Conservation (phyloP, 495 filamentous ascomycete species). For the Aspergillus olivimuriae region DNA sequence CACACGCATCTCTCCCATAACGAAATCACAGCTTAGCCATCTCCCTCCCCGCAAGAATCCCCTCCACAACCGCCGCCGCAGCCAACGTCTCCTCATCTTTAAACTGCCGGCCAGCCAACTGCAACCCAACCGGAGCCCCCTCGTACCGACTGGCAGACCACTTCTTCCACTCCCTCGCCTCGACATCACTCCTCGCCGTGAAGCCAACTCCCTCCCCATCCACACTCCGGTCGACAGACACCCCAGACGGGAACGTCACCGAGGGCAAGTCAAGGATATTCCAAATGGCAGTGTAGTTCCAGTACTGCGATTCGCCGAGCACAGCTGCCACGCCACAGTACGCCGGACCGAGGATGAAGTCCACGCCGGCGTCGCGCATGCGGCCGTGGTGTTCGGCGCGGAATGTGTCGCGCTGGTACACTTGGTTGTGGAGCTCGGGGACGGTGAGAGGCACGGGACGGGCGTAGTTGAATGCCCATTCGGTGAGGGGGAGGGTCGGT, state of each 20-base stretch:
- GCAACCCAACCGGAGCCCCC: constrained; percentile 44
- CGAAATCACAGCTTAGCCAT: constrained; percentile 8
- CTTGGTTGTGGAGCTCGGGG: constrained; percentile 38
- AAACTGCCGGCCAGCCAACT: constrained; percentile 43
- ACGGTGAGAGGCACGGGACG: constrained; percentile 33
- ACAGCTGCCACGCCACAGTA: constrained; percentile 53
- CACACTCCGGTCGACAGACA: constrained; percentile 36
- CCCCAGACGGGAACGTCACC: constrained; percentile 47
- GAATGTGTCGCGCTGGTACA: constrained; percentile 49
- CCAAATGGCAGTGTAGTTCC: constrained; percentile 69
- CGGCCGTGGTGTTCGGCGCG: constrained; percentile 49
- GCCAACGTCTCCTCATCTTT: constrained; percentile 38
- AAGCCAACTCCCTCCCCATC: constrained; percentile 27
- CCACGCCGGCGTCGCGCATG: constrained; percentile 56
- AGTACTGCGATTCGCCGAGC: constrained; percentile 56
- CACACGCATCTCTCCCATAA: no score
- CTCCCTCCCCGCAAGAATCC: constrained; percentile 16
- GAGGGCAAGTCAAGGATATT: constrained; percentile 66
- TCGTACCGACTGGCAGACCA: constrained; percentile 30
- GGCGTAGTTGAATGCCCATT: constrained; percentile 52
- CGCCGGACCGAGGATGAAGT: constrained; percentile 64
- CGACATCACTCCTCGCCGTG: constrained; percentile 22
- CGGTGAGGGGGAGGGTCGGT: constrained; percentile 49
- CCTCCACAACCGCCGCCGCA: constrained; percentile 26
- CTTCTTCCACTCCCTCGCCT: constrained; percentile 36